These are phyloP conservation scores for Xylaria curta DNA, from an alignment of 495 filamentous ascomycete species.

Conservation along the genomic window DNA sequence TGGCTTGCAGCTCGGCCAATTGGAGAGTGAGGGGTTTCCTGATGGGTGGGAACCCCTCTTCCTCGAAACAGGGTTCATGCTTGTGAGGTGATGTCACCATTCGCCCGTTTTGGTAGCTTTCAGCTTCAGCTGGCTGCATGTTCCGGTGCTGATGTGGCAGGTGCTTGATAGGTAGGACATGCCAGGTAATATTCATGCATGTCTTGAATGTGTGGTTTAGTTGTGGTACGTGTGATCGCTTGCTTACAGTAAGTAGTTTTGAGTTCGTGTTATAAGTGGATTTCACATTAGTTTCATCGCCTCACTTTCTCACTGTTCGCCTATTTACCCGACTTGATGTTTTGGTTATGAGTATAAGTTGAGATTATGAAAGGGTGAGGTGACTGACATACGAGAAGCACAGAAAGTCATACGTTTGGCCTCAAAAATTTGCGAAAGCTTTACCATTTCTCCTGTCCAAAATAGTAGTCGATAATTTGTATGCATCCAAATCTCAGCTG, in stretches of 20 bases:
- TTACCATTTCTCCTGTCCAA: no score
- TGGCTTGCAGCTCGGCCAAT: constrained; percentile 9
- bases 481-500: no score
- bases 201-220: background rate
- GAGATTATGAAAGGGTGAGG: no score
- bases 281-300: background rate
- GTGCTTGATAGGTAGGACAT: background rate
- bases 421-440: no score
- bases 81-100: constrained; percentile 15
- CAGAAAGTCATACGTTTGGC: no score
- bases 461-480: no score
- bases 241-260: no score
- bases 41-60: constrained; percentile 1
- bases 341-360: no score
- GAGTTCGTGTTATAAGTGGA: no score
- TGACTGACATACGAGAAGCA: no score
- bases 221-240: background rate
- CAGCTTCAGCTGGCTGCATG: background rate
- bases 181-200: no score
- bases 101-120: background rate
- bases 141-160: background rate
- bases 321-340: background rate
- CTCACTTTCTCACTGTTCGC: background rate
- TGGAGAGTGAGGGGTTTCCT: background rate
- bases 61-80: background rate